Evolutionary conservation across 1,139 yeast species (phyloP), one percentile per base, ranked within the genome.

Genomic region (Magnusiomyces ingens): DNA sequence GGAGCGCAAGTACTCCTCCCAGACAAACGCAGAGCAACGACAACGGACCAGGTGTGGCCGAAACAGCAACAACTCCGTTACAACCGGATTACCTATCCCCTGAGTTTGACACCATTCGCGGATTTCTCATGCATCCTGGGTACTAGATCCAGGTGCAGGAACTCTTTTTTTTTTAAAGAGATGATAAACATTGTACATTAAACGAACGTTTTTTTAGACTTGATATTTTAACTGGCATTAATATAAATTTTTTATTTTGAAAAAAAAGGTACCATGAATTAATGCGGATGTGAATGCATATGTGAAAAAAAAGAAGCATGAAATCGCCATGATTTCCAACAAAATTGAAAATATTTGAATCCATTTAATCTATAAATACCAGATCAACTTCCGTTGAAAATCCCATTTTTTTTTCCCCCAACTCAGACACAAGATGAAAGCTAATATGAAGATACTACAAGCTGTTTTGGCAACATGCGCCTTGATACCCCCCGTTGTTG

Each of bases 251-350:
- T 37, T 12, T 37, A 4, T n/a, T 37, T 37, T 37, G 4, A 4
- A 4, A n/a, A 40, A n/a, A 10, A 6, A 40, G n/a, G 10, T 15
- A n/a, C 22, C 6, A 40, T 15, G 32, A 26, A 26, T 26, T 26
- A 8, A 26, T 26, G 32, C 8, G 8, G 8, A 26, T 5, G 4
- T 26, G 58, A 61, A 26, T 26, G 4, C 8, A 5, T 26, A n/a
- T 40, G 6, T 12, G n/a, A n/a, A n/a, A 3, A 40, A 13, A 3
- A 40, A n/a, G 6, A n/a, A 40, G 43, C 43, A 40, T 40, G 2
- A 38, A 52, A 61, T 45, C 52, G 62, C 1, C 64, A 66, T 12
- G 63, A 67, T 8, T 64, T 62, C 18, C 19, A 40, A 40, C 2
- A 40, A 40, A 40, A 40, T 12, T 2, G n/a, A n/a, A 40, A 40